phyloP scores from a whole-genome alignment of 352 stramenopile species.

The Globisporangium paroecandrum region DNA sequence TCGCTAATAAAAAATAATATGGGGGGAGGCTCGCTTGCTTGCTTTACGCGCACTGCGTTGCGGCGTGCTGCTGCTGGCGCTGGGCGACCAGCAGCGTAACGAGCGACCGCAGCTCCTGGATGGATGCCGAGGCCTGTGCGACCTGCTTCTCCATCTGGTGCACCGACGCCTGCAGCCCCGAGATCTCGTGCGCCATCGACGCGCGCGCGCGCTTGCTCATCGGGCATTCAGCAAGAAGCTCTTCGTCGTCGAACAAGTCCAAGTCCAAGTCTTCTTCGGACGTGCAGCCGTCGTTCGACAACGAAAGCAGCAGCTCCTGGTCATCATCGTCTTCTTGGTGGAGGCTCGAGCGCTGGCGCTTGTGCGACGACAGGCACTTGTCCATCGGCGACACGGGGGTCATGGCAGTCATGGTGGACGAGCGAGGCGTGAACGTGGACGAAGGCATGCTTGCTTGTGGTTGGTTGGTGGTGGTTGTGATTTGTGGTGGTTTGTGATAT shows the following conservation, averaged over 20 bases:
- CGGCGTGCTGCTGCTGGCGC: neutral
- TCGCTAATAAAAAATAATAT: neutral
- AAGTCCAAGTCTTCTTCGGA: neutral
- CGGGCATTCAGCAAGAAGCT: neutral
- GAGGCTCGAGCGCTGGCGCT: constrained; percentile 16
- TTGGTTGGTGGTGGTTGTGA: neutral
- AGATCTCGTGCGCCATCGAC: constrained; percentile 23
- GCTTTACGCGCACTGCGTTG: neutral
- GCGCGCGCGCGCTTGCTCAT: neutral
- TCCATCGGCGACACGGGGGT: constrained; percentile 14
- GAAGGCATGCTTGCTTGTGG: neutral
- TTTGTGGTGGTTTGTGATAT: neutral
- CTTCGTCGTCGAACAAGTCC: neutral
- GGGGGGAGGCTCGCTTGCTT: neutral
- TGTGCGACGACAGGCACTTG: constrained; percentile 20
- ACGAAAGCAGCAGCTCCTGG: neutral
- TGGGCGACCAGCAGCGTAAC: constrained; percentile 35
- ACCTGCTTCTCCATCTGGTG: constrained; percentile 33
- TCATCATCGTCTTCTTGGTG: neutral
- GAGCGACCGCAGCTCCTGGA: constrained; percentile 44
- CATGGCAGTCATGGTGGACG: neutral
- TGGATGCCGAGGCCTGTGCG: constrained; percentile 32
- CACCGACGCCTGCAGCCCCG: constrained; percentile 29
- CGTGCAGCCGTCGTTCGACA: neutral
- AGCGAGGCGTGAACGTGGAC: constrained; percentile 1